Evolutionary conservation across 306 rosid genomes (phyloP).

Genomic region (Elaeagnus macrophylla): DNA sequence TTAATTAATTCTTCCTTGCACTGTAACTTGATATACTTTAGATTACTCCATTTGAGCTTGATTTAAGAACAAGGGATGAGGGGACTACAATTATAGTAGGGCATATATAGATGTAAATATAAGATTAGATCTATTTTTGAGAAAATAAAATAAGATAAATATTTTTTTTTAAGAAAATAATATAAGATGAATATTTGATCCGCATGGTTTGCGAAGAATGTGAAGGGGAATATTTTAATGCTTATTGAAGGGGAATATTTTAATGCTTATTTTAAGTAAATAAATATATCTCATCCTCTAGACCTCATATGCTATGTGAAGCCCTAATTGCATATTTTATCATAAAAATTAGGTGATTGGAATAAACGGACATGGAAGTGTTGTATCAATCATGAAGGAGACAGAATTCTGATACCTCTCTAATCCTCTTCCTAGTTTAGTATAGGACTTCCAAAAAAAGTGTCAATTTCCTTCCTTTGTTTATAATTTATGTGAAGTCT

Average conservation of each 20-base stretch:
- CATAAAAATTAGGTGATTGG: constrained; percentile 37
- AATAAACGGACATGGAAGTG: constrained; percentile 38
- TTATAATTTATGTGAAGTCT: not conserved
- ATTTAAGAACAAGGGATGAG: too few relatives aligned
- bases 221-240: constrained; percentile 9
- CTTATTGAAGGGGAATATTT: not conserved
- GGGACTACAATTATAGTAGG: too few relatives aligned
- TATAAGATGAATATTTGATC: too few relatives aligned
- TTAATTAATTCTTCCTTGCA: too few relatives aligned
- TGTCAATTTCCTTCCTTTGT: constrained; percentile 16
- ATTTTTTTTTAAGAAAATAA: too few relatives aligned
- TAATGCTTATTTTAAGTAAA: constrained; percentile 8
- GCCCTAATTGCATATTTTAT: constrained; percentile 20
- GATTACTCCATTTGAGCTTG: too few relatives aligned
- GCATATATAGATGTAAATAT: too few relatives aligned
- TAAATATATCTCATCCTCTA: not conserved
- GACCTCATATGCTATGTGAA: constrained; percentile 16
- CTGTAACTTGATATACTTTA: too few relatives aligned
- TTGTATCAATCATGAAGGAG: constrained; percentile 50
- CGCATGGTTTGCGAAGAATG: too few relatives aligned
- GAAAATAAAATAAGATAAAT: too few relatives aligned
- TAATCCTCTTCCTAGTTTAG: constrained; percentile 19
- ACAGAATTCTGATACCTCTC: constrained; percentile 53
- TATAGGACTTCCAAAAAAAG: constrained; percentile 36
- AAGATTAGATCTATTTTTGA: too few relatives aligned